Conservation (phyloP, 306 rosid genomes). For the Castanospermum australe region DNA sequence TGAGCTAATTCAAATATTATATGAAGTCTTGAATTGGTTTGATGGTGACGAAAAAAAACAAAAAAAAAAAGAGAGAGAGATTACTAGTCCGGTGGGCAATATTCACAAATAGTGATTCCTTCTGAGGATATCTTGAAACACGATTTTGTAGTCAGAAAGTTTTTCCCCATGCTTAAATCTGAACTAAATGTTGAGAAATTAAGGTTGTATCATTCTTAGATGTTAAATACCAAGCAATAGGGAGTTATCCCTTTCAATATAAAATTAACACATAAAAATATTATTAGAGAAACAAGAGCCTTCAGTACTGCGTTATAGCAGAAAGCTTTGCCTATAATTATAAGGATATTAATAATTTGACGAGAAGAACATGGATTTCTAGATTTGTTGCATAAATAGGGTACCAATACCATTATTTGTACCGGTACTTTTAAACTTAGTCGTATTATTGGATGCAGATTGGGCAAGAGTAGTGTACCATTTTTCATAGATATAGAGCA, state of each 20-base stretch:
- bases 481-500: background rate
- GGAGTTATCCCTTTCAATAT: slow-evolving; percentile 3
- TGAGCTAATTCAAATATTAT: slow-evolving; percentile 30
- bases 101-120: slow-evolving; percentile 30
- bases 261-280: background rate
- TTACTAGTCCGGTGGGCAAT: slow-evolving; percentile 30
- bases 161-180: slow-evolving; percentile 32
- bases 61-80: slow-evolving; percentile 1
- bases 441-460: background rate
- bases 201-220: slow-evolving; percentile 23
- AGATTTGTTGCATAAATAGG: background rate
- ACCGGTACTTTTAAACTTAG: no score
- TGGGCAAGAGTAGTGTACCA: background rate
- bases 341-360: background rate
- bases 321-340: background rate
- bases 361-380: background rate
- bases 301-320: background rate
- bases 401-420: background rate
- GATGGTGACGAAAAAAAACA: slow-evolving; percentile 30
- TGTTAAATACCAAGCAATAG: slow-evolving; percentile 7
- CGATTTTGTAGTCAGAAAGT: slow-evolving; percentile 43
- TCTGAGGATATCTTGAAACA: slow-evolving; percentile 27
- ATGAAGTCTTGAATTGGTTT: slow-evolving; percentile 27
- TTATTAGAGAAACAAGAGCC: background rate
- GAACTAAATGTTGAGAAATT: slow-evolving; percentile 38